phyloP scores from a whole-genome alignment of 768 basidiomycete genomes.

The Collybia nuda region DNA sequence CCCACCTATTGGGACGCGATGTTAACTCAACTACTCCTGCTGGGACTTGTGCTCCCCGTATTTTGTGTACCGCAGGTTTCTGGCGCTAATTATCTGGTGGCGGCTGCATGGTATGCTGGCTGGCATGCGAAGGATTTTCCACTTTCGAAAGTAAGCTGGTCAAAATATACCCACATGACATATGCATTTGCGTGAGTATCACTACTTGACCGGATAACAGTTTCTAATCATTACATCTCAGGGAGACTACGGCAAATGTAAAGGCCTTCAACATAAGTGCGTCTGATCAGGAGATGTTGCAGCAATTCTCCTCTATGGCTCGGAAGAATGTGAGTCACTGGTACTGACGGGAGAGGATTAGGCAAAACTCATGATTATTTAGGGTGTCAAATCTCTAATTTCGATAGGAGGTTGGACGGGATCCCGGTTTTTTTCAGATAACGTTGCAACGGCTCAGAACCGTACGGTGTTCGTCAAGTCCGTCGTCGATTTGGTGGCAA shows the following conservation, averaged over 20 bases:
- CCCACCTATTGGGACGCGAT: no score
- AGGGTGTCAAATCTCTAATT: conserved; percentile 59
- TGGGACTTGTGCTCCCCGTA: conserved; percentile 7
- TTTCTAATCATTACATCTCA: conserved; percentile 10
- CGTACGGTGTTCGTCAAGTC: conserved; percentile 66
- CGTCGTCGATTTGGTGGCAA: conserved; percentile 44
- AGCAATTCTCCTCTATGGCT: conserved; percentile 54
- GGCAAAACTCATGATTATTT: background rate
- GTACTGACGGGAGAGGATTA: background rate
- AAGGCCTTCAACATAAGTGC: conserved; percentile 31
- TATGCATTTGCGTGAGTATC: conserved; percentile 70
- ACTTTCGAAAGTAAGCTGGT: conserved; percentile 59
- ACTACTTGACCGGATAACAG: background rate
- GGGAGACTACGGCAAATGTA: conserved; percentile 38
- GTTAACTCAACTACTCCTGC: background rate
- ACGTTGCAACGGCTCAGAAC: conserved; percentile 56
- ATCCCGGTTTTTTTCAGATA: conserved; percentile 58
- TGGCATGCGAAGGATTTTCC: conserved; percentile 59
- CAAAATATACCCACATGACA: conserved; percentile 62
- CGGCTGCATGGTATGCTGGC: conserved; percentile 66
- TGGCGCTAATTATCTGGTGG: conserved; percentile 26
- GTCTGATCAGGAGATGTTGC: conserved; percentile 50
- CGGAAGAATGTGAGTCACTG: conserved; percentile 36
- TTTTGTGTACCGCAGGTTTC: conserved; percentile 7
- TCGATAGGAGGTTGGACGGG: conserved; percentile 77